These are phyloP conservation scores for Acacia concinna DNA, from an alignment of 331 rosid species.

Conservation along the genomic window DNA sequence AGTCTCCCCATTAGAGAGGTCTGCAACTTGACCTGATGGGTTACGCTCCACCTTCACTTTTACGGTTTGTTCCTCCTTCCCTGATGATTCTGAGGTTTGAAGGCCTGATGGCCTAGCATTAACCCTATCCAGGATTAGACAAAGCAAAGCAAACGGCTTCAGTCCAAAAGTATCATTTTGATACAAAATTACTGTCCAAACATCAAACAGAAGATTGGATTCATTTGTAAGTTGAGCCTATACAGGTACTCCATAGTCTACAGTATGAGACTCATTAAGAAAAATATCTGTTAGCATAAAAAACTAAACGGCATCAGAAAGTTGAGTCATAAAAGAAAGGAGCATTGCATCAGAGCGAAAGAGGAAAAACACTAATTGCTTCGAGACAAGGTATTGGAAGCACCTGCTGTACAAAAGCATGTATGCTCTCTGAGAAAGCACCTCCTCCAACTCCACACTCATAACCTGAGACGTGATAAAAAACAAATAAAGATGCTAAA, in stretches of 20 bases:
- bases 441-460: conserved; percentile 69
- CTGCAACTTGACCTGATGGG: conserved; percentile 36
- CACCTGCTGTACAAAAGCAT: conserved; percentile 87
- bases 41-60: conserved; percentile 36
- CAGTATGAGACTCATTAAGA: not conserved
- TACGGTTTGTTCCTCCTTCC: conserved; percentile 40
- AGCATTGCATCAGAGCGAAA: not conserved
- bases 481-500: conserved; percentile 18
- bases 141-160: conserved; percentile 3
- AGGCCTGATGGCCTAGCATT: conserved; percentile 58
- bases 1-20: conserved; percentile 23
- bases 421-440: conserved; percentile 86
- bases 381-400: conserved; percentile 1
- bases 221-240: not conserved
- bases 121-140: conserved; percentile 50
- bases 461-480: conserved; percentile 49
- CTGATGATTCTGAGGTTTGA: conserved; percentile 44
- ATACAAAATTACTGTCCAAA: conserved; percentile 14
- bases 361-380: not conserved
- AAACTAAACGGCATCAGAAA: conserved; percentile 5
- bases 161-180: conserved; percentile 5
- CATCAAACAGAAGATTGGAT: not conserved
- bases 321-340: not conserved
- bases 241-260: too few relatives aligned
- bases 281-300: not conserved